Evolutionary conservation across 2,329 filamentous ascomycete genomes (phyloP).

Genomic region (Leptosphaerulina australis): DNA sequence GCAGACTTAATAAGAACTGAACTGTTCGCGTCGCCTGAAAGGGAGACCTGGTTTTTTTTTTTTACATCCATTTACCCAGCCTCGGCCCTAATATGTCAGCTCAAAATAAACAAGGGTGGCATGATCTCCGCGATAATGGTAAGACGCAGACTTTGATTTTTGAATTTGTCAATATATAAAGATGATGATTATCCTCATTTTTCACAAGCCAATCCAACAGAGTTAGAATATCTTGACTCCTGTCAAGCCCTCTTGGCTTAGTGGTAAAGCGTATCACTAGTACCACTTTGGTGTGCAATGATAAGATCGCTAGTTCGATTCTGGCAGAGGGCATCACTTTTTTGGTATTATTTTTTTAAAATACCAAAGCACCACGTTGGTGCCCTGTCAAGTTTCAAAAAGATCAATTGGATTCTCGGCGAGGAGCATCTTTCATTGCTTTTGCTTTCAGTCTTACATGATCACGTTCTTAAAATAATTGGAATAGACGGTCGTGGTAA

Average conservation of each 20-base stretch:
- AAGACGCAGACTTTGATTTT: no score
- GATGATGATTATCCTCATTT: background rate
- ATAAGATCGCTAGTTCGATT: conserved; percentile 43
- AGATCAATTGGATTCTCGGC: no score
- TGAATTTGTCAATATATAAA: conserved; percentile 1
- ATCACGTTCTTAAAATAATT: no score
- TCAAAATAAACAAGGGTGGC: background rate
- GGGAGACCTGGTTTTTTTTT: background rate
- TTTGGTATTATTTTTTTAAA: no score
- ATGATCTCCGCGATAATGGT: no score
- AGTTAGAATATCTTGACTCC: conserved; percentile 6
- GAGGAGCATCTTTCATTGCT: no score
- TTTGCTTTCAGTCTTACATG: no score
- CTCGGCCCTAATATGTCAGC: background rate
- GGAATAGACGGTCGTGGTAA: no score
- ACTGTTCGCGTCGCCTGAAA: background rate
- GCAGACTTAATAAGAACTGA: background rate
- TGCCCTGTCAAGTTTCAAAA: no score
- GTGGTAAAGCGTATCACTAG: conserved; percentile 43
- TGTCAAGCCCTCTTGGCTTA: conserved; percentile 35
- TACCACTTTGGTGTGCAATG: conserved; percentile 27
- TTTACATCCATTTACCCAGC: background rate
- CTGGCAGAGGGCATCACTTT: conserved; percentile 21
- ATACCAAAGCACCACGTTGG: no score
- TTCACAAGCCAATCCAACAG: conserved; percentile 13